These are phyloP conservation scores for Arthrobotrys entomopaga DNA, from an alignment of 2,329 filamentous ascomycete species.

Conservation along the genomic window DNA sequence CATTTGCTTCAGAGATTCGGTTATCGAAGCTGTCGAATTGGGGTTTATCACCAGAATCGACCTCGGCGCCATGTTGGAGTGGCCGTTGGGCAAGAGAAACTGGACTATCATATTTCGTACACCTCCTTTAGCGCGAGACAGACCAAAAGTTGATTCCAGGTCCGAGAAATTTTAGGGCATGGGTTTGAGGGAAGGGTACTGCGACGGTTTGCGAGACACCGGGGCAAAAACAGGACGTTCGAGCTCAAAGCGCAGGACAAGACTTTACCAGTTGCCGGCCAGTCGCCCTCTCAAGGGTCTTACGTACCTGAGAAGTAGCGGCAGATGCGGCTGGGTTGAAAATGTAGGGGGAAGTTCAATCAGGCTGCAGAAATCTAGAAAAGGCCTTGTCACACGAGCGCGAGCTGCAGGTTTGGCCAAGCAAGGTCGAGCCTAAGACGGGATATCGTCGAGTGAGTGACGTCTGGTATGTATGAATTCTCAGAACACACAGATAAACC, in stretches of 20 bases:
- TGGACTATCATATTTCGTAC: slow-evolving; percentile 54
- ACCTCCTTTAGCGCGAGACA: slow-evolving; percentile 48
- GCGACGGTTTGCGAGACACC: background rate
- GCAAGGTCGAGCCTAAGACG: slow-evolving; percentile 6
- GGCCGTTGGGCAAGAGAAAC: slow-evolving; percentile 49
- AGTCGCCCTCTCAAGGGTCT: slow-evolving; percentile 18
- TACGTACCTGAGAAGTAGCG: slow-evolving; percentile 48
- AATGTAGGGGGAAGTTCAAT: slow-evolving; percentile 23
- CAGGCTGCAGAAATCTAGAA: slow-evolving; percentile 21
- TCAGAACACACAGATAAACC: slow-evolving; percentile 6
- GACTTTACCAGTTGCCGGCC: slow-evolving; percentile 12
- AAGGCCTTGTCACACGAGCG: slow-evolving; percentile 35
- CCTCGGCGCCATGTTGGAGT: slow-evolving; percentile 58
- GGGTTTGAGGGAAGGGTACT: slow-evolving; percentile 9
- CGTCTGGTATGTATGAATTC: slow-evolving; percentile 22
- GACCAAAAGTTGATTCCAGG: slow-evolving; percentile 44
- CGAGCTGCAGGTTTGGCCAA: slow-evolving; percentile 22
- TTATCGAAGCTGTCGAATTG: slow-evolving; percentile 80
- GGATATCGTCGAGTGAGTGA: slow-evolving; percentile 12
- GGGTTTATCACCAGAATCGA: slow-evolving; percentile 79
- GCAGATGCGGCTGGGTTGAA: slow-evolving; percentile 42
- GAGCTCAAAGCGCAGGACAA: slow-evolving; percentile 8
- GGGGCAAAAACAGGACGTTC: slow-evolving; percentile 28
- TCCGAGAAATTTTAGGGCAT: slow-evolving; percentile 38
- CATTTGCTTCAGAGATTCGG: slow-evolving; percentile 70